Evolutionary conservation across 495 filamentous ascomycete genomes (phyloP).

Genomic region (Neurospora sp.): DNA sequence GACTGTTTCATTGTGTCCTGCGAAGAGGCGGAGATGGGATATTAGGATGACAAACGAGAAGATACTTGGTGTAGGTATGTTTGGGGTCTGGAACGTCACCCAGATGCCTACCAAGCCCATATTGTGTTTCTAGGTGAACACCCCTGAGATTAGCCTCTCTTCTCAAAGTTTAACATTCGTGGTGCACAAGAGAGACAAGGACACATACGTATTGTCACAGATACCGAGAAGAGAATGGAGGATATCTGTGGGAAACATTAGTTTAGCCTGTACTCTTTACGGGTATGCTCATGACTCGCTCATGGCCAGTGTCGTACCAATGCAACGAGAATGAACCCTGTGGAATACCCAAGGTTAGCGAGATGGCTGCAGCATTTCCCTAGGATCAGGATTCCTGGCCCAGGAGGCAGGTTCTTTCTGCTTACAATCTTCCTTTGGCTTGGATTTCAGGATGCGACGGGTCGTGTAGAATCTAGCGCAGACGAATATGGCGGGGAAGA

Average conservation of each 20-base stretch:
- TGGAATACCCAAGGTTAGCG: not conserved
- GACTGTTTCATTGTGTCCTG: not conserved
- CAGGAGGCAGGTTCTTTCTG: not conserved
- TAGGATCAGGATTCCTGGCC: not conserved
- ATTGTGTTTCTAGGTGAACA: slow-evolving; percentile 1
- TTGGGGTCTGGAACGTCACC: not conserved
- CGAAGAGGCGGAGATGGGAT: not conserved
- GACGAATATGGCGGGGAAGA: slow-evolving; percentile 12
- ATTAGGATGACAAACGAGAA: not conserved
- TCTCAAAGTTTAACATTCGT: not conserved
- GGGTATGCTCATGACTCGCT: too few relatives aligned
- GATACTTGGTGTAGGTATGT: not conserved
- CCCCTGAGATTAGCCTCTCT: not conserved
- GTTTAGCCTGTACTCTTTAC: not conserved
- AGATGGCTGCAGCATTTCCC: not conserved
- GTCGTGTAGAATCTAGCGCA: slow-evolving; percentile 16
- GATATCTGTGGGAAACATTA: not conserved
- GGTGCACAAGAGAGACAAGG: not conserved
- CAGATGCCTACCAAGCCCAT: slow-evolving; percentile 2
- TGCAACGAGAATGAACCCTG: slow-evolving; percentile 7
- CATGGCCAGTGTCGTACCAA: not conserved
- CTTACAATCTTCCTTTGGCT: slow-evolving; percentile 18
- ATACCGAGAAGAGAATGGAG: slow-evolving; percentile 4
- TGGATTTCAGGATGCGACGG: slow-evolving; percentile 5
- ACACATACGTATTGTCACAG: slow-evolving; percentile 1